These are phyloP conservation scores for Xylariaceae sp. DNA, from an alignment of 2,329 filamentous ascomycete species.

Conservation along the genomic window DNA sequence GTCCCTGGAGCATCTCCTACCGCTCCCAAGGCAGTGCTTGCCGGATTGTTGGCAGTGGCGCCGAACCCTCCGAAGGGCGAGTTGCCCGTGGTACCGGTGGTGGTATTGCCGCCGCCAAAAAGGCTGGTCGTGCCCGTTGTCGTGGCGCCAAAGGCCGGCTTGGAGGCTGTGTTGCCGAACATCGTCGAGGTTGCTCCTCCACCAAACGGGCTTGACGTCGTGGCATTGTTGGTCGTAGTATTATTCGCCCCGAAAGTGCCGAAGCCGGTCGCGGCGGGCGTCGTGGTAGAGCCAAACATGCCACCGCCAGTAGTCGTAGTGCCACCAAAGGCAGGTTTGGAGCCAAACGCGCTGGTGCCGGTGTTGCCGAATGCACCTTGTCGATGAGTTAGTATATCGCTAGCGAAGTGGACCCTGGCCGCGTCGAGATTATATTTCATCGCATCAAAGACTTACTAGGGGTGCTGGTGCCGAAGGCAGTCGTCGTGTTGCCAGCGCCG, in stretches of 20 bases:
- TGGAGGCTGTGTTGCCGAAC: conserved; percentile 26
- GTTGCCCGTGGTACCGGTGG: conserved; percentile 17
- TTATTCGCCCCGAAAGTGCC: conserved; percentile 29
- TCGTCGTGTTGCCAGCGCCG: conserved; percentile 28
- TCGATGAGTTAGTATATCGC: conserved; percentile 17
- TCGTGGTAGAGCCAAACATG: conserved; percentile 30
- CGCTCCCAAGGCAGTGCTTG: conserved; percentile 43
- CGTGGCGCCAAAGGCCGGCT: conserved; percentile 45
- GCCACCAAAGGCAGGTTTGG: conserved; percentile 33
- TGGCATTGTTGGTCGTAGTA: conserved; percentile 32
- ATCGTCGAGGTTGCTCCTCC: conserved; percentile 24
- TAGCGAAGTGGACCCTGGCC: background rate
- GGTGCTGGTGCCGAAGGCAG: conserved; percentile 36
- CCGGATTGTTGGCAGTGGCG: conserved; percentile 37
- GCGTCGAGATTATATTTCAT: background rate
- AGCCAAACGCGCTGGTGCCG: conserved; percentile 43
- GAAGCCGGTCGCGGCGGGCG: conserved; percentile 39
- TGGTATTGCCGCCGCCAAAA: conserved; percentile 39
- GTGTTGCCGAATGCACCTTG: conserved; percentile 40
- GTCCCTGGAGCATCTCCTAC: conserved; percentile 63
- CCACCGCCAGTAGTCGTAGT: conserved; percentile 27
- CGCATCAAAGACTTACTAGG: conserved; percentile 33
- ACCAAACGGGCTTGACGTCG: conserved; percentile 35
- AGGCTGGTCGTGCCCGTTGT: conserved; percentile 41
- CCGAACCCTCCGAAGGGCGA: conserved; percentile 34